These are phyloP conservation scores for Pueraria montana DNA, from an alignment of 306 rosid genomes.

Conservation along the genomic window DNA sequence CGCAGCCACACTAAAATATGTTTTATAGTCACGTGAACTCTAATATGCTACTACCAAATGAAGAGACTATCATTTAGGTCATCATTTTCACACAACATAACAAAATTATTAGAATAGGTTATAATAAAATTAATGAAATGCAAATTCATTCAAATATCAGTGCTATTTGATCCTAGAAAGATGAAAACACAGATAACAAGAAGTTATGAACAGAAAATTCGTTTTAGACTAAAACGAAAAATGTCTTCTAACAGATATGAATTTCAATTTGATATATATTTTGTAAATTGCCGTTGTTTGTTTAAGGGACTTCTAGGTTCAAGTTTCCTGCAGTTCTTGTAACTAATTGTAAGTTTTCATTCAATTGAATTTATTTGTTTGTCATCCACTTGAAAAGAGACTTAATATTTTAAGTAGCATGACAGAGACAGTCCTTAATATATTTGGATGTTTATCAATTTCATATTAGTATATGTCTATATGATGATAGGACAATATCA, in stretches of 20 bases:
- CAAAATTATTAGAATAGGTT: not conserved
- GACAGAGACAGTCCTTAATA: not conserved
- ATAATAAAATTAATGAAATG: slow-evolving; percentile 23
- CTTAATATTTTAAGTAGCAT: not conserved
- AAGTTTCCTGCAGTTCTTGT: not conserved
- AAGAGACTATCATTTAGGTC: not conserved
- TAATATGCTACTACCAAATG: not conserved
- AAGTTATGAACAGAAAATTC: not conserved
- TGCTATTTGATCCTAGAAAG: slow-evolving; percentile 16
- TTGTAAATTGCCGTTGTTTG: not conserved
- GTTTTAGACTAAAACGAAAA: not conserved
- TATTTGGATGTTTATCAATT: not conserved
- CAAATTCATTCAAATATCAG: not conserved
- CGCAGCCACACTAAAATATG: not conserved
- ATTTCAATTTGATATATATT: not conserved
- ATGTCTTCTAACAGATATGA: not conserved
- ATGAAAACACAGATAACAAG: not conserved
- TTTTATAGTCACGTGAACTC: not conserved
- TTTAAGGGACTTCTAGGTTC: not conserved
- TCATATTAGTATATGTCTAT: not conserved
- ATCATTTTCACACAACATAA: not conserved
- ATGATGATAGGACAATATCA: not conserved
- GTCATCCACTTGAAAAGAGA: not conserved
- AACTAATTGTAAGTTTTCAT: not conserved
- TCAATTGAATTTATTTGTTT: not conserved